These are phyloP conservation scores for Salix brachista DNA, from an alignment of 345 rosid genomes.

Conservation along the genomic window DNA sequence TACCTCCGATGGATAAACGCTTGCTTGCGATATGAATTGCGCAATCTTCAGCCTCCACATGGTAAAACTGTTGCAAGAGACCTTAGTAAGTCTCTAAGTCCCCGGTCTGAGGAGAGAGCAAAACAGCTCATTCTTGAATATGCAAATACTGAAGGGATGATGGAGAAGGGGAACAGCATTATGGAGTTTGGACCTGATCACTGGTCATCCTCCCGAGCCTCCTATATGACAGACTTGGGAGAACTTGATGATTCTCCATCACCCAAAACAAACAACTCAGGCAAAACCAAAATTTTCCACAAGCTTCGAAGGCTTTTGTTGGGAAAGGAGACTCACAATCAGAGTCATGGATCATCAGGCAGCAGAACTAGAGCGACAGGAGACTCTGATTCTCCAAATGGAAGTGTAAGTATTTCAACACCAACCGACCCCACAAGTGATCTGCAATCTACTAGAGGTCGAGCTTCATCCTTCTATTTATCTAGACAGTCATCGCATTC, in stretches of 20 bases:
- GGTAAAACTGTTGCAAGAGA: slow-evolving; percentile 85
- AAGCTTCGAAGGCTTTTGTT: slow-evolving; percentile 58
- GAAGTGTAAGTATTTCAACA: slow-evolving; percentile 28
- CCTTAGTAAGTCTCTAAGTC: slow-evolving; percentile 66
- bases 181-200: slow-evolving; percentile 49
- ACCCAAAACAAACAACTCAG: slow-evolving; percentile 31
- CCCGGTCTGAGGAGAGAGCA: slow-evolving; percentile 76
- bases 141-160: slow-evolving; percentile 48
- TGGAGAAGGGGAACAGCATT: slow-evolving; percentile 30
- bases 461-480: slow-evolving; percentile 29
- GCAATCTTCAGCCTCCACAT: slow-evolving; percentile 53
- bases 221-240: slow-evolving; percentile 48
- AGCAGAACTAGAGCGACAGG: slow-evolving; percentile 34
- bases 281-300: slow-evolving; percentile 49
- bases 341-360: slow-evolving; percentile 23
- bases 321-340: slow-evolving; percentile 53
- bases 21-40: slow-evolving; percentile 76
- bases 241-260: slow-evolving; percentile 48
- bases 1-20: slow-evolving; percentile 93
- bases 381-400: slow-evolving; percentile 25
- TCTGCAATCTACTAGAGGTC: slow-evolving; percentile 14
- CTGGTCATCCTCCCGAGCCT: slow-evolving; percentile 59
- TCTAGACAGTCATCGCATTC: slow-evolving; percentile 26
- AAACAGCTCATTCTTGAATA: slow-evolving; percentile 78
- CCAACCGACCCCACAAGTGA: slow-evolving; percentile 22